Evolutionary conservation across 2,329 filamentous ascomycete genomes (phyloP).

Genomic region (Zelopaecilomyces penicillatus): DNA sequence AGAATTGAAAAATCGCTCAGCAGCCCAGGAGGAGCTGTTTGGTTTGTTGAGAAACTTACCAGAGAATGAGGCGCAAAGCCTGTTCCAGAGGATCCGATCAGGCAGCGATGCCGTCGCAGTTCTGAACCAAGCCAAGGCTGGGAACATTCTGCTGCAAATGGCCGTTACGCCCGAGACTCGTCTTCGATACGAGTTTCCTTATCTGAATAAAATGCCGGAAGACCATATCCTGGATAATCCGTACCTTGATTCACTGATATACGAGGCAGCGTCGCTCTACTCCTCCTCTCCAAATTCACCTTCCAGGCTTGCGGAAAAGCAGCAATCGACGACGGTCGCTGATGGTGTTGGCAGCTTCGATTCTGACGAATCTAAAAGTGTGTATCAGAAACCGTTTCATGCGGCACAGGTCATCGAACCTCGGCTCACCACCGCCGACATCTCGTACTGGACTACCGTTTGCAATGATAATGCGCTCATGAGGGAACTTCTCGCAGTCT

Average conservation of each 20-base stretch:
- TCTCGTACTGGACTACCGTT: slow-evolving; percentile 11
- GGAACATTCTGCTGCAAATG: slow-evolving; percentile 8
- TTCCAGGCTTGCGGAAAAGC: too few relatives aligned
- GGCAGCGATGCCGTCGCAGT: slow-evolving; percentile 10
- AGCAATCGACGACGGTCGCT: too few relatives aligned
- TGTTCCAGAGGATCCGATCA: background rate
- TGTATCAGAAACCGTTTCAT: slow-evolving; percentile 18
- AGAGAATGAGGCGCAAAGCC: too few relatives aligned
- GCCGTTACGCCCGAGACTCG: slow-evolving; percentile 19
- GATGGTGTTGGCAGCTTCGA: too few relatives aligned
- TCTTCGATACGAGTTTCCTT: slow-evolving; percentile 25
- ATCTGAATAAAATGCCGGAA: slow-evolving; percentile 14
- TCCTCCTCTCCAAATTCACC: too few relatives aligned
- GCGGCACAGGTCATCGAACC: slow-evolving; percentile 19
- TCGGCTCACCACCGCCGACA: slow-evolving; percentile 14
- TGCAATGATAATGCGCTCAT: slow-evolving; percentile 9
- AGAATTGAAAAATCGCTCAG: too few relatives aligned
- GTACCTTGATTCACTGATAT: slow-evolving; percentile 14
- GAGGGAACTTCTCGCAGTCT: slow-evolving; percentile 8
- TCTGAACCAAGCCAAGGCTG: slow-evolving; percentile 15
- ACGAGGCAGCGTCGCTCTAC: slow-evolving; percentile 5
- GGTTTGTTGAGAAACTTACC: too few relatives aligned
- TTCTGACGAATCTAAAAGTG: background rate
- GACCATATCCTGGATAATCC: slow-evolving; percentile 14
- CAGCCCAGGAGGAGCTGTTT: too few relatives aligned